A percentile compares a stretch with the other conserved stretches of the same genome.
Evolutionary conservation across 2,329 filamentous ascomycete genomes (phyloP).

Genomic region (Coleophoma eucalyptorum): DNA sequence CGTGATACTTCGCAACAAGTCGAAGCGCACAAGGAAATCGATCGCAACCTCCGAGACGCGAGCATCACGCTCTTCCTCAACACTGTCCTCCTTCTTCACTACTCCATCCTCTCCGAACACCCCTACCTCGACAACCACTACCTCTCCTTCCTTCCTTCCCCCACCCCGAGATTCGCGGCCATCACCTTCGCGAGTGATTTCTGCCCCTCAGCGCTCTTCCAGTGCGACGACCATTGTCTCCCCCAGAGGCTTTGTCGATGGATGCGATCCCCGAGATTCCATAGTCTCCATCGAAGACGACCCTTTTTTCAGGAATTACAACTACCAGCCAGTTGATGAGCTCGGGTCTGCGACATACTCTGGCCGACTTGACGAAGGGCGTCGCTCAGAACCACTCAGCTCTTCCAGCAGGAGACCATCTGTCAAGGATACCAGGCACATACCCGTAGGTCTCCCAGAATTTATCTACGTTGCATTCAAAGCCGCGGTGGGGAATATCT

Average conservation of each 20-base stretch:
- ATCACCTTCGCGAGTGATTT: slow-evolving; percentile 9
- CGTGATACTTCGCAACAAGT: not conserved
- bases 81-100: too few species aligned
- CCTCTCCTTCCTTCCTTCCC: too few species aligned
- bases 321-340: slow-evolving; percentile 30
- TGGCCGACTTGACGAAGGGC: slow-evolving; percentile 12
- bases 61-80: too few species aligned
- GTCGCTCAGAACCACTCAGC: slow-evolving; percentile 8
- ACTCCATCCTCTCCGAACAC: too few species aligned
- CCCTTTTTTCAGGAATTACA: slow-evolving; percentile 47
- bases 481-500: too few species aligned
- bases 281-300: slow-evolving; percentile 51
- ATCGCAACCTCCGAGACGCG: too few species aligned
- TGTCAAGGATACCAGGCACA: slow-evolving; percentile 16
- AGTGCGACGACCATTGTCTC: not conserved
- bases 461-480: not conserved
- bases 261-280: slow-evolving; percentile 38
- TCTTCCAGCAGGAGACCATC: slow-evolving; percentile 9
- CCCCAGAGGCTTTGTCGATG: not conserved
- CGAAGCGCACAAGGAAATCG: slow-evolving; percentile 4
- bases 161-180: too few species aligned
- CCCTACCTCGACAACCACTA: too few species aligned
- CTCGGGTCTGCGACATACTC: slow-evolving; percentile 21
- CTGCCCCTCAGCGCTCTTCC: slow-evolving; percentile 13
- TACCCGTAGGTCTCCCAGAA: slow-evolving; percentile 16